Percentiles rank a stretch among this genome's conserved stretches.
Evolutionary conservation across 2,329 filamentous ascomycete genomes (phyloP).

Genomic region (Metarhizium humberi): DNA sequence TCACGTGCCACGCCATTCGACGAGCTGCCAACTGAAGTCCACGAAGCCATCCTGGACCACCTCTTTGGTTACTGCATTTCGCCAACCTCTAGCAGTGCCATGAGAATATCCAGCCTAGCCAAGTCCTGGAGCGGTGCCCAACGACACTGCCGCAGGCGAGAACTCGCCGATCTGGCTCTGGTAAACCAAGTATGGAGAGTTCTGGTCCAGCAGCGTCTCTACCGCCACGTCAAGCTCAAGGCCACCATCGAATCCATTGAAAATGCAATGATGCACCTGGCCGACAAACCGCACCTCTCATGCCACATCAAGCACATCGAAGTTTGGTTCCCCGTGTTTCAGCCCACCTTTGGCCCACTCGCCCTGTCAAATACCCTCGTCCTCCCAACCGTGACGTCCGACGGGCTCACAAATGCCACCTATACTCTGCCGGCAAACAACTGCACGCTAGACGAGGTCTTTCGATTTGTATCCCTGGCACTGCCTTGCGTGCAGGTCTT

Average conservation of each 20-base stretch:
- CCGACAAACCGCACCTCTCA: conserved; percentile 46
- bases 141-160: conserved; percentile 57
- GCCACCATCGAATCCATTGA: conserved; percentile 55
- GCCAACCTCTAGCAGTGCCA: conserved; percentile 45
- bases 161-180: conserved; percentile 56
- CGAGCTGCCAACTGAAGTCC: conserved; percentile 58
- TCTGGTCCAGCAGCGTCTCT: conserved; percentile 62
- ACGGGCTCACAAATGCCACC: conserved; percentile 46
- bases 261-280: conserved; percentile 53
- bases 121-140: conserved; percentile 56
- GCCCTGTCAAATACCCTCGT: conserved; percentile 33
- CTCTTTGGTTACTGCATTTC: conserved; percentile 61
- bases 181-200: conserved; percentile 55
- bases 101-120: conserved; percentile 42
- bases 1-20: conserved; percentile 28
- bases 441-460: conserved; percentile 61
- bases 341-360: conserved; percentile 40
- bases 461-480: conserved; percentile 48
- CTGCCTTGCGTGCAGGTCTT: conserved; percentile 56
- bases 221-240: conserved; percentile 68
- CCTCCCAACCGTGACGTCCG: conserved; percentile 43
- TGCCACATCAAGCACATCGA: conserved; percentile 63
- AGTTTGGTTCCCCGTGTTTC: conserved; percentile 69
- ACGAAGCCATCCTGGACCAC: conserved; percentile 62
- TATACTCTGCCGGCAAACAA: conserved; percentile 56